Evolutionary conservation across 768 basidiomycete species (phyloP).

Genomic region (Cyathus striatus): DNA sequence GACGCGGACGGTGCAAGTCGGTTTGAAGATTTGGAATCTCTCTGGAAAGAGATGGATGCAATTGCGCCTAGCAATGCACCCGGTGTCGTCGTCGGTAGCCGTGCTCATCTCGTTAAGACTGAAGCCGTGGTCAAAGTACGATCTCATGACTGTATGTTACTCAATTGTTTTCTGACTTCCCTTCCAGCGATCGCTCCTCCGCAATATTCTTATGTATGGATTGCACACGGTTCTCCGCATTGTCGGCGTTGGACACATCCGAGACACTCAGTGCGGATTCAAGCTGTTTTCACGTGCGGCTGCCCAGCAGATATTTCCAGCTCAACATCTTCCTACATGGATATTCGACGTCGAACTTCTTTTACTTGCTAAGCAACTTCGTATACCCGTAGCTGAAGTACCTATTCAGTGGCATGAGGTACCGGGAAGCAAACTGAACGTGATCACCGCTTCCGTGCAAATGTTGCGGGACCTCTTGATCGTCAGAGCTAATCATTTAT

Average conservation of each 20-base stretch:
- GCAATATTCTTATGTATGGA: conserved; percentile 92
- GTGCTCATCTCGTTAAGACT: conserved; percentile 89
- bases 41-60: conserved; percentile 73
- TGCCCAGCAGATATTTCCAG: conserved; percentile 79
- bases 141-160: neutral
- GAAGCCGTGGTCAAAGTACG: conserved; percentile 90
- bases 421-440: conserved; percentile 84
- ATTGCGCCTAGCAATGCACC: conserved; percentile 43
- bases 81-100: conserved; percentile 77
- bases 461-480: conserved; percentile 88
- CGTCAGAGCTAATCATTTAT: conserved; percentile 72
- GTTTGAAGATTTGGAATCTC: conserved; percentile 76
- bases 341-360: conserved; percentile 96
- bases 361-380: conserved; percentile 72
- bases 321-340: conserved; percentile 86
- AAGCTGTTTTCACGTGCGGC: conserved; percentile 87
- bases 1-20: conserved; percentile 93
- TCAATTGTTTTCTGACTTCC: conserved; percentile 1
- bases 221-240: conserved; percentile 86
- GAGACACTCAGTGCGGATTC: conserved; percentile 97
- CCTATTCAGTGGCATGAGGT: conserved; percentile 94
- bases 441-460: conserved; percentile 78
- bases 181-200: conserved; percentile 73
- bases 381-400: conserved; percentile 81
- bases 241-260: conserved; percentile 84